Evolutionary conservation across 2,329 filamentous ascomycete genomes (phyloP).

Genomic region (Corniculantispora saksenae): DNA sequence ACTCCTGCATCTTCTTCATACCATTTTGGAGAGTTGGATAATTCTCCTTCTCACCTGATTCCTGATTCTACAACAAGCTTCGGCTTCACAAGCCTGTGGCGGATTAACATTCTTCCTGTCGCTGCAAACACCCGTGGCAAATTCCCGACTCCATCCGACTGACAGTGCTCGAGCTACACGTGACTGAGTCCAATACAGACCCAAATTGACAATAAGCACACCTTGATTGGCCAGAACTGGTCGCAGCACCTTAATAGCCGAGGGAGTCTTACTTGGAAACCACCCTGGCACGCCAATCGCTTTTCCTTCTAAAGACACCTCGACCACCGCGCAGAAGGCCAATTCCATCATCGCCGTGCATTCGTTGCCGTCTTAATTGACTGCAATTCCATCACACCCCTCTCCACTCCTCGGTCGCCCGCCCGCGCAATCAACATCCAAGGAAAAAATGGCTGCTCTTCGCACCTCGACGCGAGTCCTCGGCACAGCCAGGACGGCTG

Average conservation of each 20-base stretch:
- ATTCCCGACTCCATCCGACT: slow-evolving; percentile 15
- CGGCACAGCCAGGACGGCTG: slow-evolving; percentile 43
- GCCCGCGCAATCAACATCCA: not conserved
- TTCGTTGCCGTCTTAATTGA: slow-evolving; percentile 2
- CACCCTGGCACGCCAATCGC: not conserved
- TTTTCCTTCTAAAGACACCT: not conserved
- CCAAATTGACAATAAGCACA: slow-evolving; percentile 19
- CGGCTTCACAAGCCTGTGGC: too few species aligned
- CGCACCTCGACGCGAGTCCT: slow-evolving; percentile 58
- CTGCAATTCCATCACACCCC: not conserved
- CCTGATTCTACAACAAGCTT: too few species aligned
- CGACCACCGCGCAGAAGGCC: not conserved
- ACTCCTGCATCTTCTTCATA: too few species aligned
- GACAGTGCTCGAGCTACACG: not conserved
- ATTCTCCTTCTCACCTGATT: too few species aligned
- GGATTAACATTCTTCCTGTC: slow-evolving; percentile 6
- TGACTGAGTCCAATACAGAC: not conserved
- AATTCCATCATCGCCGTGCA: not conserved
- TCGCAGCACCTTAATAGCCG: slow-evolving; percentile 19
- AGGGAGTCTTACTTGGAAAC: slow-evolving; percentile 14
- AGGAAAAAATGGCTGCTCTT: slow-evolving; percentile 58
- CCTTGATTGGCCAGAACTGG: slow-evolving; percentile 14
- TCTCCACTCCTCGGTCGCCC: not conserved
- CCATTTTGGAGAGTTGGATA: too few species aligned
- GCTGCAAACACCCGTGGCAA: too few species aligned